Evolutionary conservation across 73 alveolate genomes (phyloP), one percentile per base, ranked within the genome.

Genomic region (Durusdinium trenchii): DNA sequence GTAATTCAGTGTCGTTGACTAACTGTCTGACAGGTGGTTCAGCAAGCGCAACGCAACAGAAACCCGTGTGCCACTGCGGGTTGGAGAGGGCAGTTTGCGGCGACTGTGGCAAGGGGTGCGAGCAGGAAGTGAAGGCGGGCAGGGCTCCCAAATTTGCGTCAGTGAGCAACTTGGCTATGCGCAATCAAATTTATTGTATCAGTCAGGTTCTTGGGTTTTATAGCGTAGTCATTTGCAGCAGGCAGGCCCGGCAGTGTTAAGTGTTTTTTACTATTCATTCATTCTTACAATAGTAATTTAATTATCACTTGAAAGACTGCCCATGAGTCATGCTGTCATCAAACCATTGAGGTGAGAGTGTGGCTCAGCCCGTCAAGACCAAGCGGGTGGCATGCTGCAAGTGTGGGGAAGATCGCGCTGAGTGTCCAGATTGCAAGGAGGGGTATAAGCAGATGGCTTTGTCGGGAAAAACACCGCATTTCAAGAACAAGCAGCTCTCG

Each of bases 41-140:
- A 64, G 45, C 12, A 64, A 64, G 79, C 23, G 42, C 23, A 64
- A 64, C 6, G 42, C 79, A 64, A 38, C n/a, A n/a, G 86, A 36
- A n/a, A 40, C 86, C 64, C 2, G 90, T 79, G 62, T 79, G 90
- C 51, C 50, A 79, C 90, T 79, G 90, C n/a, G 90, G 42, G 69
- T 6, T 14, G 47, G 67, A 79, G n/a, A 62, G 62, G 16, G 62
- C 67, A 0, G 64, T 38, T 23, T 79, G 90, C 32, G 67, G 90
- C 60, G 67, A 38, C 14, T 79, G 90, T 45, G 90, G 90, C 46
- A 45, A 47, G 47, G 90, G 90, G 30, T 79, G 14, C 46, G 35
- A 14, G 0, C 90, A 79, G 43, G 90, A 79, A 47, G 51, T 28
- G 23, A 43, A 38, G 16, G 45, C n/a, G 40, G 90, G 90, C 32